These are phyloP conservation scores for Colletotrichum filicis DNA, from an alignment of 2,329 filamentous ascomycete genomes.

Conservation along the genomic window DNA sequence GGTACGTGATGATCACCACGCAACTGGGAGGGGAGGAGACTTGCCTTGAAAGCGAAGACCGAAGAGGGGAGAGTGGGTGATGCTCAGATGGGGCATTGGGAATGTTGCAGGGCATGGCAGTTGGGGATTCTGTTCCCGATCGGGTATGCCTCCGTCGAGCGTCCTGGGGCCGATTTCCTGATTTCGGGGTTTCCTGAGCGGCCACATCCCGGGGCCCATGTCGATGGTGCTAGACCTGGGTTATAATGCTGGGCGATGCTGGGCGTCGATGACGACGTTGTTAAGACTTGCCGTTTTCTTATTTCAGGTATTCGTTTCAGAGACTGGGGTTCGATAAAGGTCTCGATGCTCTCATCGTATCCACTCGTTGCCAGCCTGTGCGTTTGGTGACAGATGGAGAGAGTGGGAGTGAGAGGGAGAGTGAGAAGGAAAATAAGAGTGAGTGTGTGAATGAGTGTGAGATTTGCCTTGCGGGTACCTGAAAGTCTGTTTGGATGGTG, in stretches of 20 bases:
- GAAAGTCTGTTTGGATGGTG: conserved; percentile 18
- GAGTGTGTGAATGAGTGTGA: neutral
- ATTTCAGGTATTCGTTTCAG: neutral
- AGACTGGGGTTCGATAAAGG: neutral
- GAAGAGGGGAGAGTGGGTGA: neutral
- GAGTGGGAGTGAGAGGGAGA: neutral
- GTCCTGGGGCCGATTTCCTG: conserved; percentile 18
- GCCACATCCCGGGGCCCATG: conserved; percentile 4
- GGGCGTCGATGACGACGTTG: conserved; percentile 18
- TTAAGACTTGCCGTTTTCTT: conserved; percentile 11
- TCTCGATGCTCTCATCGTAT: neutral
- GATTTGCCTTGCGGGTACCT: conserved; percentile 31
- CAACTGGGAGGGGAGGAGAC: neutral
- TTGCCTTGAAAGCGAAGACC: neutral
- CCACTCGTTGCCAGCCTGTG: neutral
- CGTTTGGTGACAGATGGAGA: neutral
- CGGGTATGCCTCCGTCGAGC: conserved; percentile 8
- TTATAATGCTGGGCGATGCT: neutral
- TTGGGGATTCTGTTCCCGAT: neutral
- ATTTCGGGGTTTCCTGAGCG: neutral
- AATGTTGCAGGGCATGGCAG: neutral
- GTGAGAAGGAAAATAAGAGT: neutral
- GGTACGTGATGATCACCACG: neutral
- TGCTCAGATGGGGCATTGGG: neutral
- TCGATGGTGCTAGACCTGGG: neutral